A percentile compares a stretch with the other conserved stretches of the same genome.
These are phyloP conservation scores for Exidia glandulosa DNA, from an alignment of 768 basidiomycete species.

Conservation along the genomic window DNA sequence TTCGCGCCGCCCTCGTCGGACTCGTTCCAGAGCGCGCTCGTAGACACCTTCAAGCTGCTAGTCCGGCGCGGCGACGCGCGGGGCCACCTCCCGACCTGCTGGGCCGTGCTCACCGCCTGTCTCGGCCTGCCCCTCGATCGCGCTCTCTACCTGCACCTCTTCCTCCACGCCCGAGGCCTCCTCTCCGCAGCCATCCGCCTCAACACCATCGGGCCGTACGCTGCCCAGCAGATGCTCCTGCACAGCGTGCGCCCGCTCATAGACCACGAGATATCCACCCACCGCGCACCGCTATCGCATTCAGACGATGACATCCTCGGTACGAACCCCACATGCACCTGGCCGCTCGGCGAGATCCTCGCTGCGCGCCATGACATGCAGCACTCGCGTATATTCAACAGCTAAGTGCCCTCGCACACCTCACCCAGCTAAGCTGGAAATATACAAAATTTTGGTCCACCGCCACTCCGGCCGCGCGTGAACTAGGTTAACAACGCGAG, in stretches of 20 bases:
- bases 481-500: constrained; percentile 52
- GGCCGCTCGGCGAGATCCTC: constrained; percentile 93
- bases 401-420: constrained; percentile 23
- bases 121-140: constrained; percentile 67
- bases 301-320: not conserved
- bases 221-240: constrained; percentile 76
- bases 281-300: constrained; percentile 38
- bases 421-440: not conserved
- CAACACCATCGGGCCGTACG: constrained; percentile 88
- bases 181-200: constrained; percentile 87
- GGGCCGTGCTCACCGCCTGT: constrained; percentile 74
- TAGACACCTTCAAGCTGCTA: constrained; percentile 59
- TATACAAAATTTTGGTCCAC: constrained; percentile 1
- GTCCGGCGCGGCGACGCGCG: constrained; percentile 52
- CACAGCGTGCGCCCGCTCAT: constrained; percentile 63
- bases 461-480: not conserved
- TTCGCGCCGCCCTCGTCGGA: constrained; percentile 50
- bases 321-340: constrained; percentile 64
- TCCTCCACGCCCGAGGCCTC: constrained; percentile 82
- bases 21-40: constrained; percentile 24
- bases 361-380: constrained; percentile 85
- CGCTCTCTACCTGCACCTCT: constrained; percentile 78
- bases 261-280: constrained; percentile 37
- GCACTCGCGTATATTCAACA: constrained; percentile 96
- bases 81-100: constrained; percentile 86